phyloP scores from a whole-genome alignment of 108 stramenopile genomes.

The Skeletonema marinoi region DNA sequence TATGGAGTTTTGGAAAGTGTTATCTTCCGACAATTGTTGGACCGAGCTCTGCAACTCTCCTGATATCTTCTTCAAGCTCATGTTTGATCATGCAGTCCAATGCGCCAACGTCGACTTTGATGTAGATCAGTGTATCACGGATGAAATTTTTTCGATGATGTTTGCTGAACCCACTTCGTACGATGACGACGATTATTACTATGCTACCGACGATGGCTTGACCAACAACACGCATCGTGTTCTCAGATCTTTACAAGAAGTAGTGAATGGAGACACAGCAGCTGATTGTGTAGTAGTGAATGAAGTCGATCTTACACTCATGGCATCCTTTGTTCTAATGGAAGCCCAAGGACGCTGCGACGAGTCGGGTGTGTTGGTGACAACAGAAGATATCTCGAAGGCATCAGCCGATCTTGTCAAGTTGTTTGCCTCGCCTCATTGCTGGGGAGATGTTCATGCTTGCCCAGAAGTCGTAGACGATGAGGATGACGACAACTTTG shows the following conservation, averaged over 20 bases:
- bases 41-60: background rate
- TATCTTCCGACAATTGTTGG: background rate
- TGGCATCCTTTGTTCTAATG: background rate
- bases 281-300: background rate
- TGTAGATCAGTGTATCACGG: slow-evolving; percentile 23
- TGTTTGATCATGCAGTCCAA: background rate
- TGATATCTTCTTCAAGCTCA: background rate
- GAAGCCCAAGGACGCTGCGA: slow-evolving; percentile 13
- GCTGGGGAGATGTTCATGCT: slow-evolving; percentile 6
- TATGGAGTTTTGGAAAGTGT: background rate
- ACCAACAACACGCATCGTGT: background rate
- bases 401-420: slow-evolving; percentile 19
- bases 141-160: slow-evolving; percentile 5
- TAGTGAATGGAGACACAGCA: background rate
- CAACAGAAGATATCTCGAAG: slow-evolving; percentile 6
- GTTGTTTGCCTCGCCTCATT: slow-evolving; percentile 21
- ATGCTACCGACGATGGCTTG: background rate
- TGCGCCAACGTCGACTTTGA: slow-evolving; percentile 26
- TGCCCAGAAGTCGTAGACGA: slow-evolving; percentile 12
- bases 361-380: slow-evolving; percentile 4
- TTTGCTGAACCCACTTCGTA: background rate
- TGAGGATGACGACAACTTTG: background rate
- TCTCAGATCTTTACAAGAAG: background rate
- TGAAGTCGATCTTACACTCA: background rate
- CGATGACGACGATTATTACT: background rate